Evolutionary conservation across 2,329 filamentous ascomycete species (phyloP).

Genomic region (Xylariales sp.): DNA sequence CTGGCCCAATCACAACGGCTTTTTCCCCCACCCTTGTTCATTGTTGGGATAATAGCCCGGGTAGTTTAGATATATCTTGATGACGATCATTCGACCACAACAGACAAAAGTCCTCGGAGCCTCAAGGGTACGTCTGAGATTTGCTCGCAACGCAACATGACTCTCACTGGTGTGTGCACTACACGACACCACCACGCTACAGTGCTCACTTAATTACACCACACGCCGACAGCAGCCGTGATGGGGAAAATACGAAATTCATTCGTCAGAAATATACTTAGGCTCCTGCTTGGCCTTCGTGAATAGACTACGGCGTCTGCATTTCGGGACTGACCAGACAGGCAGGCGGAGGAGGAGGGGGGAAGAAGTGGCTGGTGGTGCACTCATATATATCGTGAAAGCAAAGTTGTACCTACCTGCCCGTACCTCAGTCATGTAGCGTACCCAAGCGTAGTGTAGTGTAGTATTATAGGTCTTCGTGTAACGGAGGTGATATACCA

Average conservation of each 20-base stretch:
- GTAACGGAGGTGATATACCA: too few relatives aligned
- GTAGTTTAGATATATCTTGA: constrained; percentile 27
- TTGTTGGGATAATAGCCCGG: constrained; percentile 23
- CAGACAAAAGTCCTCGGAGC: constrained; percentile 40
- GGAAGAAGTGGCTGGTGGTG: too few relatives aligned
- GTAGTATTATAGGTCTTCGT: too few relatives aligned
- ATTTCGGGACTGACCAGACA: constrained; percentile 19
- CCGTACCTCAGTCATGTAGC: too few relatives aligned
- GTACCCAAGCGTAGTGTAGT: too few relatives aligned
- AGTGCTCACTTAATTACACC: too few relatives aligned
- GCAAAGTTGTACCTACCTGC: too few relatives aligned
- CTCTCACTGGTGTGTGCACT: constrained; percentile 11
- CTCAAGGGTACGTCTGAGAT: constrained; percentile 26
- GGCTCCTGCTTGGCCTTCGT: constrained; percentile 24
- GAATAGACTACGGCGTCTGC: not conserved
- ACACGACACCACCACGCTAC: constrained; percentile 32
- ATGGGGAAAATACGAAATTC: not conserved
- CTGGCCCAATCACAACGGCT: constrained; percentile 34
- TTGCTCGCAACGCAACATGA: constrained; percentile 27
- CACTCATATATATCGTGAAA: too few relatives aligned
- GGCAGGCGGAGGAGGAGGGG: not conserved
- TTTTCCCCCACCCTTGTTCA: not conserved
- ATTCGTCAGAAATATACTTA: constrained; percentile 2
- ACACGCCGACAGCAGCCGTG: not conserved
- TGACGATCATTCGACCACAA: constrained; percentile 40